These are phyloP conservation scores for Moesziomyces parantarcticus DNA, from an alignment of 1,284 basidiomycete species.

Conservation along the genomic window DNA sequence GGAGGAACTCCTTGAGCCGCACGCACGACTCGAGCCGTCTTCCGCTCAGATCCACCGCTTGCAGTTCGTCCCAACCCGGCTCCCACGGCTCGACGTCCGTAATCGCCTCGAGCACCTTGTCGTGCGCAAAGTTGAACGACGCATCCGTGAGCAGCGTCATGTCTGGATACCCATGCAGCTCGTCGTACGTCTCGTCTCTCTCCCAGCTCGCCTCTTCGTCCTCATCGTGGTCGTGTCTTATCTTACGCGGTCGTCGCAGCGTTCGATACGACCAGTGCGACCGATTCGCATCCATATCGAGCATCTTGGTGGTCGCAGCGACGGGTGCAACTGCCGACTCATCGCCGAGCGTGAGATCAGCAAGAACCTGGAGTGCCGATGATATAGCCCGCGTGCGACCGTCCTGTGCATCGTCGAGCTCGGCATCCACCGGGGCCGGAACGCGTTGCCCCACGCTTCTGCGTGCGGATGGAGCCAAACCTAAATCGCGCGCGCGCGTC, in stretches of 20 bases:
- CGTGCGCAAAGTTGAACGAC: constrained; percentile 91
- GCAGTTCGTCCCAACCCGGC: constrained; percentile 89
- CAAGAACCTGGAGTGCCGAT: constrained; percentile 30
- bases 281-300: constrained; percentile 21
- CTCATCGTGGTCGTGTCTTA: constrained; percentile 12
- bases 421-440: constrained; percentile 4
- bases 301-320: constrained; percentile 16
- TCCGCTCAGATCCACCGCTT: constrained; percentile 79
- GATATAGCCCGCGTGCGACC: constrained; percentile 39
- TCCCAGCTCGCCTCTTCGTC: constrained; percentile 16
- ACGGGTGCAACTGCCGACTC: constrained; percentile 7
- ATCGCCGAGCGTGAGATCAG: constrained; percentile 43
- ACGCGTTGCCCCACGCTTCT: constrained; percentile 4
- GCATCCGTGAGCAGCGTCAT: constrained; percentile 78
- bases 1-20: constrained; percentile 91
- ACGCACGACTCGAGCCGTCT: constrained; percentile 88
- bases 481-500: constrained; percentile 22
- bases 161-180: constrained; percentile 46
- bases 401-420: constrained; percentile 15
- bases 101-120: constrained; percentile 88
- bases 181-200: constrained; percentile 39
- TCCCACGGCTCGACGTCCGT: constrained; percentile 96
- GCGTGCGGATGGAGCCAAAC: constrained; percentile 23
- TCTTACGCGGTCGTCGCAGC: constrained; percentile 31
- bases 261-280: constrained; percentile 48